phyloP scores from a whole-genome alignment of 2,329 filamentous ascomycete genomes.

The Nothophaeocryptopus gaeumannii region DNA sequence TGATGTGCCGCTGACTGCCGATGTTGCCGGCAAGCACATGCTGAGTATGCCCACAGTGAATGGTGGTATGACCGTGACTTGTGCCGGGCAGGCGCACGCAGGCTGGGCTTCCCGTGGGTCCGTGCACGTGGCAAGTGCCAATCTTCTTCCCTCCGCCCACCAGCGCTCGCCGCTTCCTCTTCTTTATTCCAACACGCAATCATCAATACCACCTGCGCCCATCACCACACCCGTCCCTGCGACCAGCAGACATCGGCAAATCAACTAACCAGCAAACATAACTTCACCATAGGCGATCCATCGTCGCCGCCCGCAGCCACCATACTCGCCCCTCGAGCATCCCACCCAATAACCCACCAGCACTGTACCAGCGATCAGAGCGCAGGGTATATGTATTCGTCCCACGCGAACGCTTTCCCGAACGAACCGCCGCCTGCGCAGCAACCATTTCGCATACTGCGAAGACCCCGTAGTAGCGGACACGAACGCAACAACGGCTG shows the following conservation, averaged over 20 bases:
- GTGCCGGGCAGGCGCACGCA: too few relatives aligned
- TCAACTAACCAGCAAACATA: conserved; percentile 11
- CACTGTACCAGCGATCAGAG: conserved; percentile 22
- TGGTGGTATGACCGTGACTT: too few relatives aligned
- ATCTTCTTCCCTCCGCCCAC: background rate
- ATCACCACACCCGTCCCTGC: conserved; percentile 12
- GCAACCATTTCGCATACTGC: conserved; percentile 84
- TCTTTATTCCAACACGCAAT: conserved; percentile 1
- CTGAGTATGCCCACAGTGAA: too few relatives aligned
- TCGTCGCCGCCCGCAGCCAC: conserved; percentile 18
- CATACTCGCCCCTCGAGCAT: conserved; percentile 20
- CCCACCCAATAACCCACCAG: conserved; percentile 15
- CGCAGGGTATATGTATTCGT: conserved; percentile 92
- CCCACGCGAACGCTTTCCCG: conserved; percentile 91
- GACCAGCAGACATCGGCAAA: conserved; percentile 9
- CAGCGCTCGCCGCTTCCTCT: conserved; percentile 1
- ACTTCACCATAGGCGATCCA: conserved; percentile 14
- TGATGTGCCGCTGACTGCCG: too few relatives aligned
- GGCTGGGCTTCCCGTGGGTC: too few relatives aligned
- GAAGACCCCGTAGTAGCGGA: conserved; percentile 81
- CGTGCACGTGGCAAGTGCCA: background rate
- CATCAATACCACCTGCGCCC: conserved; percentile 10
- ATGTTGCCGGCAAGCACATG: too few relatives aligned
- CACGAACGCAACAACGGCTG: conserved; percentile 92
- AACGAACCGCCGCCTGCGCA: conserved; percentile 91